Base-by-base conservation (phyloP, 2,329 filamentous ascomycete species). In the Aspergillus phoenicis region DNA sequence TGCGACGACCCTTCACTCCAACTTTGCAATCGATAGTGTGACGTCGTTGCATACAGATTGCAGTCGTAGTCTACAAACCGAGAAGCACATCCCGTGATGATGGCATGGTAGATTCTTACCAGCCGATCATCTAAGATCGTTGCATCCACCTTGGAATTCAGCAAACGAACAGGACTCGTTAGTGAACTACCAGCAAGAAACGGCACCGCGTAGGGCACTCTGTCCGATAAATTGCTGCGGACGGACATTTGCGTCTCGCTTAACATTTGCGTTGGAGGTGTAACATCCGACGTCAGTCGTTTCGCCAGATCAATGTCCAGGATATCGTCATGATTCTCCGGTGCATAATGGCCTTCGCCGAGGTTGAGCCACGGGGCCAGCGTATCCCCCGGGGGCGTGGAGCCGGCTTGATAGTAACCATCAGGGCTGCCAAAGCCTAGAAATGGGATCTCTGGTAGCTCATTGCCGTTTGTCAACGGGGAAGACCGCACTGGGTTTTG, bases 61-160 rank as follows among this genome's bases (percentile, higher is more conserved):
- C 63, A 64, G 17, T 67, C 60, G 49, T 67, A 67, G 30, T 64
- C 63, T 2, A 69, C 52, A 41, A 66, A 69, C 22, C 67, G 65
- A 2, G 59, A 62, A 0, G 66, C 63, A 15, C 61, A 64, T 2
- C 62, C 63, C 7, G 59, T 65, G 8, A 68, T 59, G 11, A 70
- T 68, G 5, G 63, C 59, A n/a, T 70, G 57, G 28, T 64, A 68
- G 5, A 70, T 70, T 15, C 53, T 54, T 2, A 52, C 49, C 1
- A 69, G 54, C 13, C 63, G 59, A n/a, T 64, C 54, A 33, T 67
- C 66, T 2, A 69, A 55, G 1, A 69, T 62, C 2, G 49, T 58
- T 3, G 64, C 58, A 30, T 70, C 59, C 47, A 69, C 51, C 38
- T 55, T 65, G 3, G 67, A 67, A 43, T 68, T 71, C n/a, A 71